phyloP scores from a whole-genome alignment of 768 basidiomycete species.

The Trichaptum fuscoviolaceum region DNA sequence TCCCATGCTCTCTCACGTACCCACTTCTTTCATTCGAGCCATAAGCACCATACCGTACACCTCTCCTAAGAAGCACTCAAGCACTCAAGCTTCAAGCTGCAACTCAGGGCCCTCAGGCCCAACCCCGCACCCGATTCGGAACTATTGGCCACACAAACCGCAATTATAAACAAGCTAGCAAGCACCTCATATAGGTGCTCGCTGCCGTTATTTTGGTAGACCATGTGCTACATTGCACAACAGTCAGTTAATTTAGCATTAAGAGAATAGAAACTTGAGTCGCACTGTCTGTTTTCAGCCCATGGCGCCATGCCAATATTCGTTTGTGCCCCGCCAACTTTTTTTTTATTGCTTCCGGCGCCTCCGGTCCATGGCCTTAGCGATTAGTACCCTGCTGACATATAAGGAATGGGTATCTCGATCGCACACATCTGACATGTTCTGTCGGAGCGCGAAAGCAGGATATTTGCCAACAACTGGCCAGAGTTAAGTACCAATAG shows the following conservation, averaged over 20 bases:
- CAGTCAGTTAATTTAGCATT: neutral
- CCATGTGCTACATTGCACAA: neutral
- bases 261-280: neutral
- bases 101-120: too few species aligned
- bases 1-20: neutral
- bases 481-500: too few species aligned
- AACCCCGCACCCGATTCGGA: too few species aligned
- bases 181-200: neutral
- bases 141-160: neutral
- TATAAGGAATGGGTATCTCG: neutral
- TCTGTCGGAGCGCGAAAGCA: neutral
- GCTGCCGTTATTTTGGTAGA: neutral
- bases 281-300: neutral
- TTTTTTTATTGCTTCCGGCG: neutral
- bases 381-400: neutral
- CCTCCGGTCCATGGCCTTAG: neutral
- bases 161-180: neutral
- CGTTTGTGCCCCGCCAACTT: neutral
- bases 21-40: neutral
- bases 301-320: neutral
- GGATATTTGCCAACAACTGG: neutral
- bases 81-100: neutral
- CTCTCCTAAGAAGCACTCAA: neutral
- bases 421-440: neutral
- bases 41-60: neutral